Conservation (phyloP, 1,139 yeast genomes). For the Pichia cactophila region DNA sequence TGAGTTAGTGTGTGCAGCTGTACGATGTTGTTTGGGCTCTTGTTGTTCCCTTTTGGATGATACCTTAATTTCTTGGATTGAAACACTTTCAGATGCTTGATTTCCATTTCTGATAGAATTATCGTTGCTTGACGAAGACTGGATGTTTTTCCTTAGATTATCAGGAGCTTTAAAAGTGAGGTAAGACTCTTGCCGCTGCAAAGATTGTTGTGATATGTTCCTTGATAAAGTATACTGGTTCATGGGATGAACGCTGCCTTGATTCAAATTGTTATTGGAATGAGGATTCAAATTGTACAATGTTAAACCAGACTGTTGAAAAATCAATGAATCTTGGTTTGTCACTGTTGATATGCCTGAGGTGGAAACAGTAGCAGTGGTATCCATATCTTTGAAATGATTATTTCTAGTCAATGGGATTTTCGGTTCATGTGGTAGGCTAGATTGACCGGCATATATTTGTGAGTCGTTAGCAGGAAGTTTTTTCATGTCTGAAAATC, state of each 20-base stretch:
- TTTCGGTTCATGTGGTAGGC: not conserved
- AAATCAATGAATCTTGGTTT: slow-evolving; percentile 18
- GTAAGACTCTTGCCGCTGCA: slow-evolving; percentile 19
- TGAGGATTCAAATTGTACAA: slow-evolving; percentile 10
- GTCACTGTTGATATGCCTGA: slow-evolving; percentile 3
- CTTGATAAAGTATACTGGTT: slow-evolving; percentile 1
- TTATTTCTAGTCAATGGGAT: not conserved
- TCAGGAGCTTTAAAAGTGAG: slow-evolving; percentile 13
- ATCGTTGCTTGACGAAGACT: not conserved
- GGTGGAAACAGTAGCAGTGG: slow-evolving; percentile 1
- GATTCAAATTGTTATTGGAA: slow-evolving; percentile 5
- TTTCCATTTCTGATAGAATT: not conserved
- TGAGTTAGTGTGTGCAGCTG: not conserved
- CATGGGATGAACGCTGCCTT: not conserved
- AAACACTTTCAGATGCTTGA: not conserved
- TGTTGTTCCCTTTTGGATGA: not conserved
- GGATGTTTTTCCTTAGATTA: slow-evolving; percentile 1
- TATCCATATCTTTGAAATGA: not conserved
- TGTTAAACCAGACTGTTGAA: slow-evolving; percentile 21
- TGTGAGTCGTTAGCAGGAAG: not conserved
- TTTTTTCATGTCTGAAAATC: slow-evolving; percentile 15
- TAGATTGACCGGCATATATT: too few species aligned
- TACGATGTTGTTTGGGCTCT: not conserved
- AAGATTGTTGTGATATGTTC: slow-evolving; percentile 12
- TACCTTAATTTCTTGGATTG: not conserved